Base-by-base conservation (phyloP, 495 filamentous ascomycete species). In the Daldinia decipiens region DNA sequence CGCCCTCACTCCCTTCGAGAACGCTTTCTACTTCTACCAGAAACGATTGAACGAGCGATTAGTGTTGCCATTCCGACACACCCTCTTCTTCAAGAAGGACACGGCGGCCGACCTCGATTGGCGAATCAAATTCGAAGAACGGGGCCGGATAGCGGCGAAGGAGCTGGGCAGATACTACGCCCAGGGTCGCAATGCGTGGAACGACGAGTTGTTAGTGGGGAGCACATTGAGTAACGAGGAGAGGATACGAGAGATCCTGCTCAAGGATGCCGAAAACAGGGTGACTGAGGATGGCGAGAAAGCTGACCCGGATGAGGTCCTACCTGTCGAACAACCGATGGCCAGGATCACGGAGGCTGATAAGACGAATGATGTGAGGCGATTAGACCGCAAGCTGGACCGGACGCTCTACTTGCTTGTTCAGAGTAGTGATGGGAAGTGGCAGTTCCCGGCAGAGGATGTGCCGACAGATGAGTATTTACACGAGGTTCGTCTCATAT, bases 11-110 rank as follows among this genome's bases (percentile, higher is more conserved):
- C 85, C 91, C 12, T 98, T 99, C 79, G 95, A 99, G 80, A 90
- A 93, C 78, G 84, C 94, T 57, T 98, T 87, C 83, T 95, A 90
- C 84, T 92, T 98, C 79, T 99, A 99, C 83, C 95, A 99, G 82
- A 92, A 93, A 66, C 93, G 95, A 12, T 86, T 99, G 59, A 97
- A 99, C 80, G 95, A 99, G 83, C 93, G 95, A 11, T 84, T 97
- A 32, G 88, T 89, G 11, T 85, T 95, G 8, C 94, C 95, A 2
- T 99, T 99, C 83, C 91, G 90, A 17, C 88, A 91, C 58, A 93
- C 92, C 78, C 95, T 98, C 81, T 99, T 97, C 86, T 97, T 93
- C 90, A 97, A 96, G 85, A 90, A 89, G 69, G 93, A 91, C 73
- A 96, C 94, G 0, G 89, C 93, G 0, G 82, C 87, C 5, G 93